Evolutionary conservation across 2,329 filamentous ascomycete species (phyloP).

Genomic region (Aureobasidium subglaciale): DNA sequence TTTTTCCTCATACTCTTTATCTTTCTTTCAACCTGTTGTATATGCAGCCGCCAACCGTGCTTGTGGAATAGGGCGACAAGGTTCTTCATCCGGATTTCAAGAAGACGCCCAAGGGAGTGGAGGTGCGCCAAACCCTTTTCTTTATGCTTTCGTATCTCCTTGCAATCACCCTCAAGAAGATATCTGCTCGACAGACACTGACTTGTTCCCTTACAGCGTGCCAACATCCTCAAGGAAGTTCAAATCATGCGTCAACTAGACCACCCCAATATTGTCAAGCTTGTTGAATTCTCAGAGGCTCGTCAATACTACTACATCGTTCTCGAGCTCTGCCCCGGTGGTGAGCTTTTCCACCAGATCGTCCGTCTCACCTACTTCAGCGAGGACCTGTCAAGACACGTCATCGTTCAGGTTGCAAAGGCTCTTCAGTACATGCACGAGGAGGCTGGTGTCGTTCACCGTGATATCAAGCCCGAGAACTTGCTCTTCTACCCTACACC

Average conservation of each 20-base stretch:
- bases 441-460: conserved; percentile 89
- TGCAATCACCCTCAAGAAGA: conserved; percentile 20
- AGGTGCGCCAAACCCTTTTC: conserved; percentile 64
- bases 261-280: conserved; percentile 90
- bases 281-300: conserved; percentile 90
- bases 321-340: conserved; percentile 87
- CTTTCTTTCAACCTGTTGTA: conserved; percentile 23
- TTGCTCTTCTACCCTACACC: conserved; percentile 85
- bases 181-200: conserved; percentile 28
- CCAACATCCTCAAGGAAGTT: conserved; percentile 97
- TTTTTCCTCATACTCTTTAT: conserved; percentile 29
- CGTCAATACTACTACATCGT: conserved; percentile 96
- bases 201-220: conserved; percentile 57
- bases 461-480: conserved; percentile 98
- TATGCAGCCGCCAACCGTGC: conserved; percentile 42
- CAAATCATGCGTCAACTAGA: conserved; percentile 97
- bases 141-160: conserved; percentile 17
- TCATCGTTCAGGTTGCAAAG: conserved; percentile 91
- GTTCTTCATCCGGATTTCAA: conserved; percentile 96
- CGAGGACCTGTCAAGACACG: conserved; percentile 87
- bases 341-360: conserved; percentile 97
- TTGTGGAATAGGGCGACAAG: conserved; percentile 66
- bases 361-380: conserved; percentile 98
- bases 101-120: conserved; percentile 81
- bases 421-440: conserved; percentile 92